These are phyloP conservation scores for Ogataea philodendri DNA, from an alignment of 805 yeast genomes.

Conservation along the genomic window DNA sequence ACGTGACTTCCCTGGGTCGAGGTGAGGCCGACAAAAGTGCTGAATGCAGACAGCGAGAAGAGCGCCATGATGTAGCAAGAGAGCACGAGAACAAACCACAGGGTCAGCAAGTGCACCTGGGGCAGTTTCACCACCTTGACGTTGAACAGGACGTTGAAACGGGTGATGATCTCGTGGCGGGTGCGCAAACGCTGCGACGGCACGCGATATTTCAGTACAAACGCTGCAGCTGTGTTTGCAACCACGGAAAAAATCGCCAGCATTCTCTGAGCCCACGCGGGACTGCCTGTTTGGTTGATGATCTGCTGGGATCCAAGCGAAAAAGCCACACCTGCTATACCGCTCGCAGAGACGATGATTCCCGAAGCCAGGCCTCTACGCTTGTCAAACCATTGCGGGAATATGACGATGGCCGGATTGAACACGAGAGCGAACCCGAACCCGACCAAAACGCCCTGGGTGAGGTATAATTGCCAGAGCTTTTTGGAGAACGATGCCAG, in stretches of 20 bases:
- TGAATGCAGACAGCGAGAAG: constrained; percentile 48
- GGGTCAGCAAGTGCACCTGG: constrained; percentile 18
- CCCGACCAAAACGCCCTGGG: constrained; percentile 56
- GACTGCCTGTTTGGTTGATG: constrained; percentile 40
- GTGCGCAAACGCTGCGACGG: constrained; percentile 17
- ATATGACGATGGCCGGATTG: constrained; percentile 46
- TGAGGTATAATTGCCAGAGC: constrained; percentile 48
- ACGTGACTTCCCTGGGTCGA: constrained; percentile 43
- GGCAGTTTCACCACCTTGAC: constrained; percentile 17
- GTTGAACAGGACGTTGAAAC: constrained; percentile 24
- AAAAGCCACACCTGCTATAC: constrained; percentile 44
- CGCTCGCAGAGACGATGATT: constrained; percentile 40
- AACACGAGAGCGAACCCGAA: constrained; percentile 48
- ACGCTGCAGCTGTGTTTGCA: constrained; percentile 38
- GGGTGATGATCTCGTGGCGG: constrained; percentile 18
- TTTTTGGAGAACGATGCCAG: constrained; percentile 49
- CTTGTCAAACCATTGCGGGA: constrained; percentile 61
- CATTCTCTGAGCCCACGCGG: constrained; percentile 44
- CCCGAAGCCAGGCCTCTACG: constrained; percentile 44
- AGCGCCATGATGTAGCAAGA: constrained; percentile 45
- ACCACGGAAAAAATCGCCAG: constrained; percentile 40
- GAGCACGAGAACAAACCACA: constrained; percentile 35
- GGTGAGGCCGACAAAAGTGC: constrained; percentile 46
- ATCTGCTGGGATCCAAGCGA: constrained; percentile 38
- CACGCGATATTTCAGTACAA: constrained; percentile 46